Evolutionary conservation across 768 basidiomycete species (phyloP), one percentile per base, ranked within the genome.

Genomic region (Lenzites betulinus): DNA sequence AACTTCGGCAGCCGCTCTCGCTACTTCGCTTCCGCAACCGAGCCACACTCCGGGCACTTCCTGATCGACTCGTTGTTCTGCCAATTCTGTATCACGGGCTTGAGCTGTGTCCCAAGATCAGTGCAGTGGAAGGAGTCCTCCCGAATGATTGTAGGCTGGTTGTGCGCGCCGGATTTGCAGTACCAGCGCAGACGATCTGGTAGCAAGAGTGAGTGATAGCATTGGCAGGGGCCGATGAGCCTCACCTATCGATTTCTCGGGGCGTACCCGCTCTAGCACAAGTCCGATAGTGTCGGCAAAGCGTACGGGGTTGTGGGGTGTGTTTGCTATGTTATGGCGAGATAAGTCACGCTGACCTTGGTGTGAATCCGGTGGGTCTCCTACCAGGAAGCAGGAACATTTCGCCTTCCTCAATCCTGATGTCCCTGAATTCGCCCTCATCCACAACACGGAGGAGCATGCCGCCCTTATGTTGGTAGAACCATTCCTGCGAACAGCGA

Each of bases 321-420:
- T 97, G 71, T 98, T 97, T 0, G 87, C 96, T 96, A 64, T 23
- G 23, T 8, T 16, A 16, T 15, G 1, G 0, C 6, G 30, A 33
- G 30, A 11, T 33, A 33, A 33, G 30, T 33, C 30, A 11, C 11
- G 30, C 11, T 4, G 11, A 11, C 4, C 30, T 33, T 33, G 30
- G 30, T 11, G 4, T 33, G 4, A 11, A 11, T 33, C 4, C 30
- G 11, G 30, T 33, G 11, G 30, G 30, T 33, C 30, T 11, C 81
- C 53, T 64, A 93, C 96, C 91, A 50, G 96, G 96, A 23, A 98
- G 78, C 66, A 98, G 69, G 74, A 97, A 98, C 95, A 98, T 98
- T 61, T 95, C 94, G 48, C 95, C 95, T 74, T 99, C 95, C 63
- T 87, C 89, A 66, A 98, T 97, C 26, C 77, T 77, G 49, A 98